Percentiles rank a stretch among this genome's conserved stretches.
phyloP scores from a whole-genome alignment of 257 asterid genomes.

The Rubia yunnanensis region DNA sequence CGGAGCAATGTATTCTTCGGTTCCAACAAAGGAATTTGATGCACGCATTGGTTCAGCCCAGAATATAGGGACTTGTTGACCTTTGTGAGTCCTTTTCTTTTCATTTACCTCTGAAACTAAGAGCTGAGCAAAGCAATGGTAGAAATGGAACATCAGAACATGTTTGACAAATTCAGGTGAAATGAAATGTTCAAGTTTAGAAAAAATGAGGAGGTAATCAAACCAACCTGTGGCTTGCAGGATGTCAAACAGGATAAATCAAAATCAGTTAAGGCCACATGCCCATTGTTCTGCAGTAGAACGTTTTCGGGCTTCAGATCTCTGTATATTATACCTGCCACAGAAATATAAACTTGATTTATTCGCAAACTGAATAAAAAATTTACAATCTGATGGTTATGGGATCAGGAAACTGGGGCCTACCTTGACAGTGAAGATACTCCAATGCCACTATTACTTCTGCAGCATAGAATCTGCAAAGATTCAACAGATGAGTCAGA shows the following conservation, averaged over 20 bases:
- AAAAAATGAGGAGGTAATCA: neutral
- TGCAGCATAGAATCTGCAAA: conserved; percentile 77
- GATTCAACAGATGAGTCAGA: conserved; percentile 9
- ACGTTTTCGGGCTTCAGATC: conserved; percentile 96
- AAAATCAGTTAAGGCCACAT: conserved; percentile 83
- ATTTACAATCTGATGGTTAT: too few relatives aligned
- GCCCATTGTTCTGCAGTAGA: conserved; percentile 70
- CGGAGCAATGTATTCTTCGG: conserved; percentile 98
- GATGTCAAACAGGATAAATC: conserved; percentile 97
- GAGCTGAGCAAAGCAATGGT: conserved; percentile 51
- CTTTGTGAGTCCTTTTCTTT: conserved; percentile 56
- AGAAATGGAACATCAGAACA: conserved; percentile 2
- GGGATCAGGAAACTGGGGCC: neutral
- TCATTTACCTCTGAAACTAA: conserved; percentile 62
- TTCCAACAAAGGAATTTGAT: conserved; percentile 93
- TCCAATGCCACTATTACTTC: conserved; percentile 90
- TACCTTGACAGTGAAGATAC: conserved; percentile 99
- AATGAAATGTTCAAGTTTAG: neutral
- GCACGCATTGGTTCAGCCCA: conserved; percentile 99
- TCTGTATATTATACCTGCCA: conserved; percentile 89
- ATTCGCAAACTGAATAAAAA: conserved; percentile 9
- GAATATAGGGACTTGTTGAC: conserved; percentile 67
- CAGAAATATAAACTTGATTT: conserved; percentile 6
- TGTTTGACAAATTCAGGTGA: neutral
- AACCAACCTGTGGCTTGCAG: conserved; percentile 83